These are phyloP conservation scores for Dendrobium nobile DNA, from an alignment of 106 monocot species.

Conservation along the genomic window DNA sequence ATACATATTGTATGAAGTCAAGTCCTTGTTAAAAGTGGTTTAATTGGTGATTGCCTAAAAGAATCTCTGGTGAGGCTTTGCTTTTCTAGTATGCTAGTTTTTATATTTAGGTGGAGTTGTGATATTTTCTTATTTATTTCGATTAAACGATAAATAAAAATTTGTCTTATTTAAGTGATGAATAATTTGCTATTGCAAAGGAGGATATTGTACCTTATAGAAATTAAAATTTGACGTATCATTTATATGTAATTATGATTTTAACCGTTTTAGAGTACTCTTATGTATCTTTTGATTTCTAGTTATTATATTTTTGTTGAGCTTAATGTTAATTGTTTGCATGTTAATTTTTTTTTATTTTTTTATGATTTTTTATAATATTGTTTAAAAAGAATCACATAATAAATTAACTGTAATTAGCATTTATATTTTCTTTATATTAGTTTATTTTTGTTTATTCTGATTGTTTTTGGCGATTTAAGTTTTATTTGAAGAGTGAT, in stretches of 20 bases:
- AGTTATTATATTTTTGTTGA: too few species aligned
- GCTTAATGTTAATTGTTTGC: too few species aligned
- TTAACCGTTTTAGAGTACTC: too few species aligned
- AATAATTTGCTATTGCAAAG: conserved; percentile 71
- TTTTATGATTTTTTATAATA: too few species aligned
- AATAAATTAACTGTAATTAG: background rate
- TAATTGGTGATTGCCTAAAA: conserved; percentile 87
- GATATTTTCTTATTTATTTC: background rate
- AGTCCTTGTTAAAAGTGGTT: conserved; percentile 68
- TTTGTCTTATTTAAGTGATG: conserved; percentile 77
- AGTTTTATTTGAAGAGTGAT: conserved; percentile 91
- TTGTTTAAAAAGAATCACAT: background rate
- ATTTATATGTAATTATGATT: background rate
- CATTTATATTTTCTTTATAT: background rate
- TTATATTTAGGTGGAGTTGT: background rate
- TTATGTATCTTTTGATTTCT: too few species aligned
- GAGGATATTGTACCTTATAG: conserved; percentile 86
- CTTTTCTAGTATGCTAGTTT: background rate
- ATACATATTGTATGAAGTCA: conserved; percentile 97
- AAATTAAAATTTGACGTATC: conserved; percentile 86
- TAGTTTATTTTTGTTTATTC: too few species aligned
- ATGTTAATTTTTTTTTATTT: too few species aligned
- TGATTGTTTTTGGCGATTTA: background rate
- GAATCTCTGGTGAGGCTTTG: conserved; percentile 64
- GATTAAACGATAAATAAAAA: conserved; percentile 87